Conservation (phyloP, 306 rosid genomes). For the Parietaria judaica region DNA sequence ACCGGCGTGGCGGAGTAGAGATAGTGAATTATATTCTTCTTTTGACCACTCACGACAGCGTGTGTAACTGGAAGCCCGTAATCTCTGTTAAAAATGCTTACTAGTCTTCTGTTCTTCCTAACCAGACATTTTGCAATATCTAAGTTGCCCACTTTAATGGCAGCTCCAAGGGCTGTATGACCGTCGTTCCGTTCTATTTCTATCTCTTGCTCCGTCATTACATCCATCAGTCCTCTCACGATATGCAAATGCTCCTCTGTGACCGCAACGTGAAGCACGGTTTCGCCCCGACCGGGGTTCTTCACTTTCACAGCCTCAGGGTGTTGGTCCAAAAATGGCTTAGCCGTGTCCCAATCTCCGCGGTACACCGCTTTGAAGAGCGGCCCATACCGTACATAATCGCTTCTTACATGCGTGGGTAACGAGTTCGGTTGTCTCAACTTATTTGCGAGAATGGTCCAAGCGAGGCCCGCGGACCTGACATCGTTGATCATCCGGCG, state of each 20-base stretch:
- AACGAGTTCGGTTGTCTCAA: too few species aligned
- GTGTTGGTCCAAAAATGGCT: not conserved
- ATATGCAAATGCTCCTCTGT: not conserved
- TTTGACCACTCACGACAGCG: not conserved
- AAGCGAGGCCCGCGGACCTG: too few species aligned
- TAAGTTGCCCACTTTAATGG: not conserved
- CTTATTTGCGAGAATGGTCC: too few species aligned
- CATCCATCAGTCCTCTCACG: not conserved
- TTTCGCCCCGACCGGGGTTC: not conserved
- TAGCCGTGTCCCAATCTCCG: not conserved
- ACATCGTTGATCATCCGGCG: too few species aligned
- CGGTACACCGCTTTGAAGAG: not conserved
- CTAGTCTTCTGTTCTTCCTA: not conserved
- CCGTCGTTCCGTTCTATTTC: not conserved
- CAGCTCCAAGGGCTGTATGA: not conserved
- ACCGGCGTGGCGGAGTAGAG: not conserved
- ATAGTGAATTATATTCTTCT: not conserved
- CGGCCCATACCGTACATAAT: too few species aligned
- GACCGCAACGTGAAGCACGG: not conserved
- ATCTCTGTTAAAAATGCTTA: too few species aligned
- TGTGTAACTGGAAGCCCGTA: not conserved
- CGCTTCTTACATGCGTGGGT: too few species aligned
- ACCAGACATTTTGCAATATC: not conserved
- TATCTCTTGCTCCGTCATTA: slow-evolving; percentile 1
- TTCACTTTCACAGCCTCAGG: slow-evolving; percentile 4